Percentiles rank a stretch among this genome's conserved stretches.
Evolutionary conservation across 1,139 yeast genomes (phyloP).

Genomic region (Scheffersomyces illinoinensis): DNA sequence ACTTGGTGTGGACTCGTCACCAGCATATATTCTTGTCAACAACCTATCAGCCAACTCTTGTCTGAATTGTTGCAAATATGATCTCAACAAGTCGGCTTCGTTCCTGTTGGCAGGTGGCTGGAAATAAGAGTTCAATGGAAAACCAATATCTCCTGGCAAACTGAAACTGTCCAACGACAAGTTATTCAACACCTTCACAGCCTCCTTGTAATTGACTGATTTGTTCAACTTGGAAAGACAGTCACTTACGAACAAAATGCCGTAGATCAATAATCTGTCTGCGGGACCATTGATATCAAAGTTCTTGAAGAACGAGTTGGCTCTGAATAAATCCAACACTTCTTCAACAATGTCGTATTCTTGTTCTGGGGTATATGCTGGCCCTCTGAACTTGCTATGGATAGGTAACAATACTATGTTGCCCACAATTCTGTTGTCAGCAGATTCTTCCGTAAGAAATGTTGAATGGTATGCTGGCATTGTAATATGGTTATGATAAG

Average conservation of each 20-base stretch:
- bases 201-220: constrained; percentile 56
- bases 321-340: constrained; percentile 85
- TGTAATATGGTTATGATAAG: constrained; percentile 1
- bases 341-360: constrained; percentile 95
- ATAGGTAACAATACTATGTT: constrained; percentile 83
- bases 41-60: constrained; percentile 88
- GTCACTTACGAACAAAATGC: constrained; percentile 87
- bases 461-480: constrained; percentile 92
- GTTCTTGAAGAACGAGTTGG: constrained; percentile 93
- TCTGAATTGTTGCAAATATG: constrained; percentile 87
- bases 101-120: constrained; percentile 71
- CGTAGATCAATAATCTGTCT: constrained; percentile 92
- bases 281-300: constrained; percentile 96
- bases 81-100: constrained; percentile 77
- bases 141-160: constrained; percentile 93
- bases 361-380: constrained; percentile 77
- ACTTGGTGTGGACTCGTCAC: constrained; percentile 55
- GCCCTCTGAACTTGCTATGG: constrained; percentile 84
- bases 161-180: constrained; percentile 85
- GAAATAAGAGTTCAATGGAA: constrained; percentile 86
- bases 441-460: constrained; percentile 63
- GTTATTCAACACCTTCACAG: constrained; percentile 72
- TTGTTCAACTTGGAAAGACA: constrained; percentile 66
- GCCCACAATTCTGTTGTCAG: constrained; percentile 45
- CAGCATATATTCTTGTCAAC: constrained; percentile 68